Conservation (phyloP, 192 early-diverging fungal species). For the Coemansia sp. region DNA sequence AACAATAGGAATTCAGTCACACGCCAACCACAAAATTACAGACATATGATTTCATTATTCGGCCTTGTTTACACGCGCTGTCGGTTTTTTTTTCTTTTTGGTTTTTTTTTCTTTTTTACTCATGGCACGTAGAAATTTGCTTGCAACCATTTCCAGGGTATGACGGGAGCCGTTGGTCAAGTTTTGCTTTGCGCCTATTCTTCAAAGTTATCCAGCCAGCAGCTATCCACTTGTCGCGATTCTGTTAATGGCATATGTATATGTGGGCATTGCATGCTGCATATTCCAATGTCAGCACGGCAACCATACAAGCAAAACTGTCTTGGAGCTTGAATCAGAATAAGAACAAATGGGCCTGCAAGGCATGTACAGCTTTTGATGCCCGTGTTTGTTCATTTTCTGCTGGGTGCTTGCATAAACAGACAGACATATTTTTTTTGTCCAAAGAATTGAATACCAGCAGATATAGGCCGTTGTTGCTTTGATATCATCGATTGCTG, state of each 20-base stretch:
- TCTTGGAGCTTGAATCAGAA: not conserved
- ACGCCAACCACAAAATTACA: constrained; percentile 1
- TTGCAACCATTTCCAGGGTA: too few relatives aligned
- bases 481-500: not conserved
- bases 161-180: too few relatives aligned
- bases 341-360: not conserved
- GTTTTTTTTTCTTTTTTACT: too few relatives aligned
- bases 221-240: not conserved
- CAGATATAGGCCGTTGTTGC: not conserved
- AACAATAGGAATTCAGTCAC: not conserved
- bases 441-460: not conserved
- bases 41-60: constrained; percentile 11
- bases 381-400: not conserved
- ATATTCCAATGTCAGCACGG: constrained; percentile 3
- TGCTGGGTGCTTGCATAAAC: not conserved
- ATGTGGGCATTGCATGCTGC: not conserved
- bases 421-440: not conserved
- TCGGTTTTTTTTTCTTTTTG: not conserved
- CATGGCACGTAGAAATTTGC: too few relatives aligned
- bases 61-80: not conserved
- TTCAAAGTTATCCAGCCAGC: not conserved
- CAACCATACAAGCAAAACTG: not conserved
- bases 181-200: not conserved
- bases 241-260: not conserved
- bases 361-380: not conserved